Evolutionary conservation across 2,329 filamentous ascomycete genomes (phyloP), one percentile per base, ranked within the genome.

Genomic region (Zymoseptoria brevis): DNA sequence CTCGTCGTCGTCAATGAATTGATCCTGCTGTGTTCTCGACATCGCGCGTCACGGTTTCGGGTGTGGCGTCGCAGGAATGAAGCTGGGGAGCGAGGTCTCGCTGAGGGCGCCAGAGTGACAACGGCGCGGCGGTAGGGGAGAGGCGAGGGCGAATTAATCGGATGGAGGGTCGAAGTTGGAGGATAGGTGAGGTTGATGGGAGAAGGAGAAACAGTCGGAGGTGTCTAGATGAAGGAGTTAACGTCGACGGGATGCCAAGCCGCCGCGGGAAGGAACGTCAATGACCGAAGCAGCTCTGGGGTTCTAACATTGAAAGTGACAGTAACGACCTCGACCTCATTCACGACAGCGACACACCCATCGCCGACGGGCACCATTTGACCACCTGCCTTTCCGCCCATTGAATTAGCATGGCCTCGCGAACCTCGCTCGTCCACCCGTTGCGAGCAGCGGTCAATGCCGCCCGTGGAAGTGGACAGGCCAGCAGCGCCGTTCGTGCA

Each of bases 1-100:
- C 64, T 80, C 79, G 62, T 76, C 74, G 62, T 80, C 78, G 68
- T 80, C 78, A 74, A 81, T 79, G 72, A 80, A 80, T 74, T 80
- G 77, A 68, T 80, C 79, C 67, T 79, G 76, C 64, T 74, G 72
- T 65, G 75, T 72, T 66, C 77, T 75, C 59, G 78, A 79, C 79
- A 80, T 81, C 67, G 62, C 68, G 69, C 51, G 53, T 53, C 22
- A 53, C 29, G 19, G 22, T 67, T 62, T 58, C 63, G 59, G 60
- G 66, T 69, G 63, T 60, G 63, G 55, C 53, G 60, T 57, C 50
- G 57, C 19, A 53, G 56, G 54, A 53, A 56, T 52, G 55, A 56
- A 56, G 52, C 51, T 45, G 11, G 50, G 48, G 13, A 45, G 35
- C 9, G 50, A 30, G 19, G 57, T 57, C 60, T 57, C 57, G 51